phyloP scores from a whole-genome alignment of 2,329 filamentous ascomycete genomes.

The Metarhizium anisopliae region DNA sequence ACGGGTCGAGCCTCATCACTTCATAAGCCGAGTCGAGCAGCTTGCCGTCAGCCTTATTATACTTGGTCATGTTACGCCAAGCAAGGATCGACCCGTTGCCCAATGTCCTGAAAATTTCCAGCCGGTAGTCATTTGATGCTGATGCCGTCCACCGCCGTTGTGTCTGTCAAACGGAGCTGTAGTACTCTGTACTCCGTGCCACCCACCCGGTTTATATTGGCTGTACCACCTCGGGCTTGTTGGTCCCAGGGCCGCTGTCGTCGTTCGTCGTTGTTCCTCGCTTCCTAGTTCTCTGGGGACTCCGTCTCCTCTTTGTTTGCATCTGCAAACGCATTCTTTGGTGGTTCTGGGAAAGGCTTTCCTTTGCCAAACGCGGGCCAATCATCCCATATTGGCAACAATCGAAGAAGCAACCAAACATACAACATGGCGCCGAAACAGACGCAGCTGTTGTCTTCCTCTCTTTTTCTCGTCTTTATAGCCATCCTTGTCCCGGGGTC shows the following conservation, averaged over 20 bases:
- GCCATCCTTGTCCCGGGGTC: conserved; percentile 15
- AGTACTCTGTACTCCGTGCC: not conserved
- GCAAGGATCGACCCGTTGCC: not conserved
- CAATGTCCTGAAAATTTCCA: not conserved
- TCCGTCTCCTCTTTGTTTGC: not conserved
- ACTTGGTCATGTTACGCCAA: not conserved
- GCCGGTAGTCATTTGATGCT: not conserved
- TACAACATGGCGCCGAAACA: conserved; percentile 18
- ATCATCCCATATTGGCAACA: not conserved
- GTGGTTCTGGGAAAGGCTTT: not conserved
- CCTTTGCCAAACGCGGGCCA: not conserved
- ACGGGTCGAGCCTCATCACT: not conserved
- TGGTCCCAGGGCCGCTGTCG: not conserved
- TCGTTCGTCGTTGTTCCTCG: too few relatives aligned
- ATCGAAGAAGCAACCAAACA: not conserved
- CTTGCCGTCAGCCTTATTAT: not conserved
- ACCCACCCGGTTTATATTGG: not conserved
- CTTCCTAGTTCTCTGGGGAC: not conserved
- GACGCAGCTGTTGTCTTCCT: conserved; percentile 10
- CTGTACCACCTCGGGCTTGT: not conserved
- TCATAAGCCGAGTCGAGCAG: not conserved
- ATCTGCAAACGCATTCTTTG: not conserved
- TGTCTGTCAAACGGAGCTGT: too few relatives aligned
- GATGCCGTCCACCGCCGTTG: too few relatives aligned
- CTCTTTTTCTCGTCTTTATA: conserved; percentile 22